Evolutionary conservation across 345 rosid genomes (phyloP).

Genomic region (Raphanus raphanistrum): DNA sequence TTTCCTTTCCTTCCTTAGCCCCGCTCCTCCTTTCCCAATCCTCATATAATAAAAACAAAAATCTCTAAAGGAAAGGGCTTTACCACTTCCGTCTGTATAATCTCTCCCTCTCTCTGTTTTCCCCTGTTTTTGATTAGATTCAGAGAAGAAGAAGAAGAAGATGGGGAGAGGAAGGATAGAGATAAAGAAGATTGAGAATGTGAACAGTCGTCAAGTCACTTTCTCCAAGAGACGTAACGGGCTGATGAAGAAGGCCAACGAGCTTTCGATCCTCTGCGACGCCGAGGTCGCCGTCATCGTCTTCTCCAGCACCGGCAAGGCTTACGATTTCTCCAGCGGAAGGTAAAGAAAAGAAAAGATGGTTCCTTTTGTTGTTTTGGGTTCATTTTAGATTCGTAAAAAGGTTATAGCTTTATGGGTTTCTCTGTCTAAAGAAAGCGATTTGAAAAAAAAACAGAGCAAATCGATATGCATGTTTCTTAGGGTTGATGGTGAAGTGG

Average conservation of each 20-base stretch:
- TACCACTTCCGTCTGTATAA: slow-evolving; percentile 11
- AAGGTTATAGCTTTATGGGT: not conserved
- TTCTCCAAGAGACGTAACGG: slow-evolving; percentile 89
- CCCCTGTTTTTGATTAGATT: not conserved
- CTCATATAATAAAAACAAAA: not conserved
- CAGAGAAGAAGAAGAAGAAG: not conserved
- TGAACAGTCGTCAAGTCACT: slow-evolving; percentile 92
- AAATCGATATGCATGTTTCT: too few species aligned
- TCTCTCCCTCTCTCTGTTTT: not conserved
- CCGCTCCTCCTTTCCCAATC: slow-evolving; percentile 21
- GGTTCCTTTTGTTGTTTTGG: not conserved
- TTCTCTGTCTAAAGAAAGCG: not conserved
- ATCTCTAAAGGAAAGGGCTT: not conserved
- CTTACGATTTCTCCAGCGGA: slow-evolving; percentile 73
- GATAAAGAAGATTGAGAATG: slow-evolving; percentile 91
- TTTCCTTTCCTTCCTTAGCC: slow-evolving; percentile 29
- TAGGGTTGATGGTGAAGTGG: not conserved
- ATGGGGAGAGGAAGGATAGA: slow-evolving; percentile 96
- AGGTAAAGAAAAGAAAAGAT: slow-evolving; percentile 44
- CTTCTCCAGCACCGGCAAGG: slow-evolving; percentile 88
- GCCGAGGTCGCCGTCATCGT: slow-evolving; percentile 87
- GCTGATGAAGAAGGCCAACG: slow-evolving; percentile 80
- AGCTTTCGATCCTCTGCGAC: slow-evolving; percentile 85
- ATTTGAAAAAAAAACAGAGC: slow-evolving; percentile 29
- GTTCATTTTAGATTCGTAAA: not conserved